Conservation (phyloP, 2,329 filamentous ascomycete species). For the Penicillium occitanis region DNA sequence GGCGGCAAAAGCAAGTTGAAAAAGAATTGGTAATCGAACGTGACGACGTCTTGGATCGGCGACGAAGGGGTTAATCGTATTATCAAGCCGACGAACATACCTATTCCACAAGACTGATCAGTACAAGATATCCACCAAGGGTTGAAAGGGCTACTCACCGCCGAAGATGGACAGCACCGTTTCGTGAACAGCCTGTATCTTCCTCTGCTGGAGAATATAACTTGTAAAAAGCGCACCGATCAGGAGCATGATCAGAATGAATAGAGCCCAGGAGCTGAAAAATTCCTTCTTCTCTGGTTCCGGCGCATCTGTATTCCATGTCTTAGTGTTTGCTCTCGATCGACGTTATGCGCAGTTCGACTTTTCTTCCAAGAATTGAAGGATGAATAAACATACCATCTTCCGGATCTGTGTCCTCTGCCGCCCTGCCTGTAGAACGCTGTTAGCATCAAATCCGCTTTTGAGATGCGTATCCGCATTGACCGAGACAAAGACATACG, state of each 20-base stretch:
- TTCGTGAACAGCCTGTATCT: conserved; percentile 96
- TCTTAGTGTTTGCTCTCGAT: neutral
- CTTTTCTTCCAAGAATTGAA: neutral
- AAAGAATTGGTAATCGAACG: conserved; percentile 99
- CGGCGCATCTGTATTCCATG: conserved; percentile 53
- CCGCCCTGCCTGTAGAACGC: conserved; percentile 34
- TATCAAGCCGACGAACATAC: conserved; percentile 91
- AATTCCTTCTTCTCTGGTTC: conserved; percentile 92
- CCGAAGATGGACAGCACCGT: conserved; percentile 98
- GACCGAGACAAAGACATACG: conserved; percentile 31
- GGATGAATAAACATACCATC: conserved; percentile 35
- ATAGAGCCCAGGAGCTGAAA: conserved; percentile 92
- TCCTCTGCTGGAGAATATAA: conserved; percentile 94
- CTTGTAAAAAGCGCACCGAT: conserved; percentile 94
- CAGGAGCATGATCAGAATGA: conserved; percentile 92
- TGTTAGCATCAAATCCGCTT: conserved; percentile 24
- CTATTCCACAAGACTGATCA: conserved; percentile 46
- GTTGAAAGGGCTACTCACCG: conserved; percentile 50
- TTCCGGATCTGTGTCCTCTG: conserved; percentile 40
- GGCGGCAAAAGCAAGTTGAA: conserved; percentile 98
- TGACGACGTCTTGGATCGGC: conserved; percentile 85
- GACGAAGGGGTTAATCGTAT: conserved; percentile 78
- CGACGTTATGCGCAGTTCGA: neutral
- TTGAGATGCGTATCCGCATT: neutral
- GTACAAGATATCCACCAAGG: neutral